phyloP scores from a whole-genome alignment of 257 asterid genomes.

The Solanum rostratum region DNA sequence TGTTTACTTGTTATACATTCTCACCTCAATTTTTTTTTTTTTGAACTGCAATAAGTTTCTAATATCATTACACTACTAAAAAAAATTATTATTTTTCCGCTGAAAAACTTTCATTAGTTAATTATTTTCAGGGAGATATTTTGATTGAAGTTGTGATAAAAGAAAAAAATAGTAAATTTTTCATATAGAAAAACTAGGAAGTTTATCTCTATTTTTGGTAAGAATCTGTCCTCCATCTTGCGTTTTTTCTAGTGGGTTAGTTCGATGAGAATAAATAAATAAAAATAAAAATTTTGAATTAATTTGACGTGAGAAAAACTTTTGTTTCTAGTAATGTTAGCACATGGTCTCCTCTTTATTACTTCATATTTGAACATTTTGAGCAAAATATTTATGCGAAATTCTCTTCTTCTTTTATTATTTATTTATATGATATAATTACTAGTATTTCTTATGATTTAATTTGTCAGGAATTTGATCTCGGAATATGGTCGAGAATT shows the following conservation, averaged over 20 bases:
- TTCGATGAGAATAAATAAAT: fast-evolving
- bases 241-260: neutral
- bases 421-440: too few species aligned
- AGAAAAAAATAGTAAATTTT: neutral
- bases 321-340: neutral
- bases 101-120: too few species aligned
- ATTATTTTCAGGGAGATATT: too few species aligned
- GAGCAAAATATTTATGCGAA: neutral
- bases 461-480: slow-evolving; percentile 34
- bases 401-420: too few species aligned
- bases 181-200: too few species aligned
- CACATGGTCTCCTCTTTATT: too few species aligned
- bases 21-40: neutral
- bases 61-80: neutral
- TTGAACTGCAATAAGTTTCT: neutral
- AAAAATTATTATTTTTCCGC: neutral
- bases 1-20: neutral
- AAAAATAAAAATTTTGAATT: too few species aligned
- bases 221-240: too few species aligned
- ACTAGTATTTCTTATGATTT: neutral
- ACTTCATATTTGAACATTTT: neutral
- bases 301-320: neutral
- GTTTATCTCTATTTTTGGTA: too few species aligned
- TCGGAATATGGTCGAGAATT: slow-evolving; percentile 47
- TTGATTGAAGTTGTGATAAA: too few species aligned